Base-by-base conservation (phyloP, 73 alveolate genomes). In the Paramecium pentaurelia region DNA sequence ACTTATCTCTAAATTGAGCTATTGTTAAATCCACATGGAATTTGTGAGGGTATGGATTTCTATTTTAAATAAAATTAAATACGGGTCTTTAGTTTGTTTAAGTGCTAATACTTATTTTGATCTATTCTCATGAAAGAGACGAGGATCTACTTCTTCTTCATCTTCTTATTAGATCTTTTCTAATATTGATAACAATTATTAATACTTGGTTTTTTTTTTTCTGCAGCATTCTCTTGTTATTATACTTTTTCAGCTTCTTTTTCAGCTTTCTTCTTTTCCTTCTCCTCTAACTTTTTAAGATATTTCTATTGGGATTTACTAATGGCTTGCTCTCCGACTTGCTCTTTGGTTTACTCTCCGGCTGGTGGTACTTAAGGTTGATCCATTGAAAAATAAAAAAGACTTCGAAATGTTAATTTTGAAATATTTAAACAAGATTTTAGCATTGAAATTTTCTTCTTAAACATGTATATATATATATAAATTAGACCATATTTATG, bases 31-130 rank as follows among this genome's bases (percentile, higher is more conserved):
- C 87, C 30, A 98, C 96, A 38, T 97, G 93, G 95, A 98, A 98
- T 92, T 98, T 98, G 93, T 98, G 99, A 27, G 99, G 99, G 86
- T 96, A 98, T 9, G 99, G 99, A 92, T 96, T 95, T 45, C 93
- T 95, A 37, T 16, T 37, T 93, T 49, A 58, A 27, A 49, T 38
- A 10, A 36, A 80, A 80, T 45, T 80, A 44, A 44, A 45, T 89
- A 89, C 86, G 94, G 94, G 45, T 70, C 40, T 25, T 68, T 28
- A 36, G 86, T 89, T 58, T 92, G 97, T 93, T 97, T 95, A 47
- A 97, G 75, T 22, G 92, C 77, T 59, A 96, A 92, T 6, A 98
- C 92, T 93, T 91, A 95, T 32, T 97, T 92, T 68, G 93, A 95
- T 64, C 99, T 92, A 88, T 98, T 98, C 92, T 97, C 98, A 45